Conservation (phyloP, 352 stramenopile genomes). For the Phytopythium litorale region DNA sequence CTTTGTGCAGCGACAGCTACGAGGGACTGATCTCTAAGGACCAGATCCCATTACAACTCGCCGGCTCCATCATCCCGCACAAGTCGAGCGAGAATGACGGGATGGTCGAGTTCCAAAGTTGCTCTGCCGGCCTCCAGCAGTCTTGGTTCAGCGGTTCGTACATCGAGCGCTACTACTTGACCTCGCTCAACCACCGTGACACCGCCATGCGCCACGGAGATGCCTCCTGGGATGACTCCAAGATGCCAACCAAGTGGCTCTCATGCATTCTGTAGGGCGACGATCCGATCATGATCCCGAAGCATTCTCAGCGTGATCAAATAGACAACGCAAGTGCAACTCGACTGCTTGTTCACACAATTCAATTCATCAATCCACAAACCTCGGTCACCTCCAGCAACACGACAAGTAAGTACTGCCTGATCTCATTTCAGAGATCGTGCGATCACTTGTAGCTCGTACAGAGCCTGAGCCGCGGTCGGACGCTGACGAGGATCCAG, state of each 20-base stretch:
- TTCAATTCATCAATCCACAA: no score
- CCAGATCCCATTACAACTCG: conserved; percentile 20
- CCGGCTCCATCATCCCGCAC: conserved; percentile 25
- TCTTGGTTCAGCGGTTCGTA: conserved; percentile 38
- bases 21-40: conserved; percentile 35
- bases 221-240: conserved; percentile 32
- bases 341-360: no score
- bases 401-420: no score
- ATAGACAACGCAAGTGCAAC: no score
- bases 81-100: conserved; percentile 36
- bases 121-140: conserved; percentile 26
- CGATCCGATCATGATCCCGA: no score
- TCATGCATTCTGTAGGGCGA: conserved; percentile 54
- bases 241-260: conserved; percentile 72
- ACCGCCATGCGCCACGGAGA: conserved; percentile 59
- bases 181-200: conserved; percentile 63
- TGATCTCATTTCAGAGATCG: not conserved
- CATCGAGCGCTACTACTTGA: conserved; percentile 45
- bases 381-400: no score
- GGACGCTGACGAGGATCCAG: conserved; percentile 14
- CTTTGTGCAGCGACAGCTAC: conserved; percentile 38
- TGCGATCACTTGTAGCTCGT: conserved; percentile 22
- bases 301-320: no score
- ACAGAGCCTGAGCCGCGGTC: conserved; percentile 23
- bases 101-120: conserved; percentile 59